Evolutionary conservation across 169 alveolate species (phyloP), one percentile per base, ranked within the genome.

Genomic region (Plasmodium relictum): DNA sequence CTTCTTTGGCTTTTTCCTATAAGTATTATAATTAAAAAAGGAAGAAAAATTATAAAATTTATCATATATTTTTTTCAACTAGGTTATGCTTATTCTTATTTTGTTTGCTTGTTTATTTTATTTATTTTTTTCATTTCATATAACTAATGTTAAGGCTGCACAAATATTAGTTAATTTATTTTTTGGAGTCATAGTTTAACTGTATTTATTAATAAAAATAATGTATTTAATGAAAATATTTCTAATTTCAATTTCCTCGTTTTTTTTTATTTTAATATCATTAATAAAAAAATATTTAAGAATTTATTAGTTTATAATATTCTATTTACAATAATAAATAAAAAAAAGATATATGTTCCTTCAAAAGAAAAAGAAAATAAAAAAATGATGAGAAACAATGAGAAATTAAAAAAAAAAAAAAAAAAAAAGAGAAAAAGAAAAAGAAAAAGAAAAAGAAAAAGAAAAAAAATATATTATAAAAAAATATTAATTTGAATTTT

Each of bases 1-100:
- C 68, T 10, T 80, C 83, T 39, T 80, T 80, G 18, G 90, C 90
- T 59, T 80, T 66, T 65, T 63, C 73, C 90, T 80, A 52, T 31
- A 52, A 10, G 20, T n/a, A n/a, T n/a, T n/a, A n/a, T n/a, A n/a
- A 16, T 66, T 80, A 22, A 37, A 59, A 70, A 16, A 10, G 14
- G 39, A 44, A 3, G 31, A 58, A 56, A 44, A 16, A 7, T 8
- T 48, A 50, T 54, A 42, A 20, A 39, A 39, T 56, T n/a, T 56
- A n/a, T n/a, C 6, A 56, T 10, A 9, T n/a, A 44, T 6, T 44
- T 44, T 44, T 9, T 9, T 44, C 52, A 9, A 44, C 52, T 44
- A 44, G 9, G 9, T 44, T 44, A 9, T 44, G 6, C n/a, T 5
- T n/a, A 54, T 54, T 9, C 26, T 54, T 54, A 9, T 54, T 54